Percentiles rank a stretch among this genome's conserved stretches.
Evolutionary conservation across 495 filamentous ascomycete genomes (phyloP).

Genomic region (Cairneyella variabilis): DNA sequence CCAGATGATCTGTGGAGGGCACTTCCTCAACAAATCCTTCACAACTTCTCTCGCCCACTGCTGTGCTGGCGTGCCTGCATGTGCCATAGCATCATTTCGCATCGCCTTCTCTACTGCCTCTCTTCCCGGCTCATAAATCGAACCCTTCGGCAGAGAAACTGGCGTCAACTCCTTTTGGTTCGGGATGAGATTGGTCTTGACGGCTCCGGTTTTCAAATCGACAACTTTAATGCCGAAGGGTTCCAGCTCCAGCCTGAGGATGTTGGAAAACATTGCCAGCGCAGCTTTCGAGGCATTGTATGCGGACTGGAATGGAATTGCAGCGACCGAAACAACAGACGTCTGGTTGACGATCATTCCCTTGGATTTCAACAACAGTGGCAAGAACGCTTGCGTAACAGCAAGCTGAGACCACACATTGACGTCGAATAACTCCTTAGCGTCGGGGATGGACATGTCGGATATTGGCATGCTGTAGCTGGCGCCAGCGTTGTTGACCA

Average conservation of each 20-base stretch:
- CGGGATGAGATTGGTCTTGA: constrained; percentile 27
- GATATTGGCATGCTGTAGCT: constrained; percentile 37
- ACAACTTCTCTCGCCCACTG: constrained; percentile 29
- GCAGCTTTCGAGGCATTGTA: constrained; percentile 54
- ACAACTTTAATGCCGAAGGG: constrained; percentile 45
- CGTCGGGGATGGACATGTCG: constrained; percentile 41
- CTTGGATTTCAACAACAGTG: constrained; percentile 40
- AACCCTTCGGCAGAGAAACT: constrained; percentile 14
- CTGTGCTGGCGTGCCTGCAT: constrained; percentile 14
- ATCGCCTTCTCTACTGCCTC: constrained; percentile 19
- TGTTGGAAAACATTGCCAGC: constrained; percentile 37
- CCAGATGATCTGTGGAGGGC: constrained; percentile 30
- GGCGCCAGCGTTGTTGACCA: constrained; percentile 56
- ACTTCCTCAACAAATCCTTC: constrained; percentile 22
- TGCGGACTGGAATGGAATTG: constrained; percentile 37
- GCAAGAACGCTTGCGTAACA: constrained; percentile 51
- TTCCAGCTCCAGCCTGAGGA: constrained; percentile 46
- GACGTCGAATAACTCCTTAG: constrained; percentile 42
- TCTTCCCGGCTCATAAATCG: constrained; percentile 25
- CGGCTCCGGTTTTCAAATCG: constrained; percentile 35
- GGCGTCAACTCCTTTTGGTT: constrained; percentile 2
- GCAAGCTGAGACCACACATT: constrained; percentile 50
- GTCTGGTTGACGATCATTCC: constrained; percentile 46
- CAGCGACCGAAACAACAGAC: constrained; percentile 40
- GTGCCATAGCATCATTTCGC: constrained; percentile 6